Percentiles rank a stretch among this genome's conserved stretches.
Conservation (phyloP, 1,284 basidiomycete species). For the Porodaedalea pini region DNA sequence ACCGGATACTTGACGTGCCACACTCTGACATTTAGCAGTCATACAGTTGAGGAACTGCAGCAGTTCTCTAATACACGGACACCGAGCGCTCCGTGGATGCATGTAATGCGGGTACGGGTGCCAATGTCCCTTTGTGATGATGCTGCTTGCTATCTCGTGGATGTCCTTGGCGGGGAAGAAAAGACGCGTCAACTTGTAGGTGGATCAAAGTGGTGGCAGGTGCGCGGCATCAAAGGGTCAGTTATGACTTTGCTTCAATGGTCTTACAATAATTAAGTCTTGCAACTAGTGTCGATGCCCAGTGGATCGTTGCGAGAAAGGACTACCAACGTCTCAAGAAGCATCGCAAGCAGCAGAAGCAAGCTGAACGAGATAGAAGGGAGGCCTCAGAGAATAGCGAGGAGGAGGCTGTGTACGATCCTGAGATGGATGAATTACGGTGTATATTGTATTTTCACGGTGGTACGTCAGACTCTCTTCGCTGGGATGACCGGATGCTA, state of each 20-base stretch:
- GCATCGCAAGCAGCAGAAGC: constrained; percentile 40
- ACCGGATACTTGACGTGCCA: constrained; percentile 23
- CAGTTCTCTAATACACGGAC: constrained; percentile 82
- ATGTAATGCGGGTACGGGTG: constrained; percentile 71
- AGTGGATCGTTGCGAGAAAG: constrained; percentile 84
- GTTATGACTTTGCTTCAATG: constrained; percentile 21
- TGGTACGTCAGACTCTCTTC: constrained; percentile 38
- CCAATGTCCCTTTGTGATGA: constrained; percentile 73
- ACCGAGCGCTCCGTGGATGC: constrained; percentile 86
- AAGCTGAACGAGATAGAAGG: constrained; percentile 34
- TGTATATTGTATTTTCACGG: constrained; percentile 87
- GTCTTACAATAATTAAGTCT: background rate
- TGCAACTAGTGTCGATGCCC: constrained; percentile 67
- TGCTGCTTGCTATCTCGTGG: constrained; percentile 74
- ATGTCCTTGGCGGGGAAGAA: constrained; percentile 81
- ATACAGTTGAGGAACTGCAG: constrained; percentile 84
- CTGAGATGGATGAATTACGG: constrained; percentile 80
- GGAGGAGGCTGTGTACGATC: constrained; percentile 25
- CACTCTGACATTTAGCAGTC: constrained; percentile 33
- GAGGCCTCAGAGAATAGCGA: constrained; percentile 23
- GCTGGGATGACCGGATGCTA: background rate
- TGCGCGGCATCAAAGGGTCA: constrained; percentile 72
- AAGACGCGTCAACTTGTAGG: constrained; percentile 74
- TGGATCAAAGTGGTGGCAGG: constrained; percentile 96
- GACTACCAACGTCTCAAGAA: constrained; percentile 65